Percentiles rank a stretch among this genome's conserved stretches.
These are phyloP conservation scores for Blastobotrys indianensis DNA, from an alignment of 1,139 yeast genomes.

Conservation along the genomic window DNA sequence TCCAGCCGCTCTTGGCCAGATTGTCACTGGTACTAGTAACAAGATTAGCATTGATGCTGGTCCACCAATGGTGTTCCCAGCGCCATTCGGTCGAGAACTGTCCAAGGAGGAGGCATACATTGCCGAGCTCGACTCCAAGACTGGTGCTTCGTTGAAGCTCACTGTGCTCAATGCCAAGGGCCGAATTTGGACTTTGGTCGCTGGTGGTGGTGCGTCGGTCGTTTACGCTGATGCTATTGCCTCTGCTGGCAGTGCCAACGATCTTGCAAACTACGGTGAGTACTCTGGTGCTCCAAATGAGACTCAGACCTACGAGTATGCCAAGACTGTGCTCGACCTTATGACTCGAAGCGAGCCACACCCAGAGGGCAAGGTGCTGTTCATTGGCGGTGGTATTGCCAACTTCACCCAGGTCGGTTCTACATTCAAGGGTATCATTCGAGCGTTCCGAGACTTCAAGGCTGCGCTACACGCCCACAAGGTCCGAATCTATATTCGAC, in stretches of 20 bases:
- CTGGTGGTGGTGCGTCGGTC: slow-evolving; percentile 43
- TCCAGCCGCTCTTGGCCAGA: slow-evolving; percentile 38
- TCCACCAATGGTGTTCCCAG: slow-evolving; percentile 46
- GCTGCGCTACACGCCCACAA: slow-evolving; percentile 36
- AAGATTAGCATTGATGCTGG: slow-evolving; percentile 39
- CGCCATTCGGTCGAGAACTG: slow-evolving; percentile 44
- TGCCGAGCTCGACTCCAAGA: slow-evolving; percentile 44
- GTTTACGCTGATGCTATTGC: slow-evolving; percentile 46
- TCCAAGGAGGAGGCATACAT: slow-evolving; percentile 43
- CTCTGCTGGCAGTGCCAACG: slow-evolving; percentile 40
- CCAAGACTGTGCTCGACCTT: slow-evolving; percentile 43
- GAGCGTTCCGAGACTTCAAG: slow-evolving; percentile 42
- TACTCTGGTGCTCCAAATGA: slow-evolving; percentile 46
- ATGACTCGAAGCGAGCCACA: slow-evolving; percentile 40
- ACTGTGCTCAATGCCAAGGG: slow-evolving; percentile 41
- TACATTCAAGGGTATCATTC: slow-evolving; percentile 44
- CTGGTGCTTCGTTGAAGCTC: slow-evolving; percentile 44
- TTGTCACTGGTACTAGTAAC: slow-evolving; percentile 22
- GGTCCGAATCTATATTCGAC: slow-evolving; percentile 40
- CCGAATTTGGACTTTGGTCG: slow-evolving; percentile 44
- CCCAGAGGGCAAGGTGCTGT: slow-evolving; percentile 40
- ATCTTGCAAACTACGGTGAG: slow-evolving; percentile 44
- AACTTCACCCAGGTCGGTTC: slow-evolving; percentile 46
- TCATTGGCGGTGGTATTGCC: slow-evolving; percentile 46
- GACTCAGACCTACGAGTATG: slow-evolving; percentile 44